Conservation (phyloP, 2,329 filamentous ascomycete species). For the Fusarium lyarnte region DNA sequence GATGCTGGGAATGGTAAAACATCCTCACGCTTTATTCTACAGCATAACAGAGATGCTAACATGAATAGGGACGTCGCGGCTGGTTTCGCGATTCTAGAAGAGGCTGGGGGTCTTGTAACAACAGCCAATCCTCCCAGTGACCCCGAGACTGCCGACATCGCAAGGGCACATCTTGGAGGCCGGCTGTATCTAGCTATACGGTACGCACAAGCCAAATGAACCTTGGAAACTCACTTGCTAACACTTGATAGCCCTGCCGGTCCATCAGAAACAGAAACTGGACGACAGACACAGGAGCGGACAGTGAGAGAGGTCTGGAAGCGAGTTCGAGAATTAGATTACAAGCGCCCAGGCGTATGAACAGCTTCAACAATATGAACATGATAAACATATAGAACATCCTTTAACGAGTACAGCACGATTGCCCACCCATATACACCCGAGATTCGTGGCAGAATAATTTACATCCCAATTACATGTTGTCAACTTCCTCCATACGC, state of each 20-base stretch:
- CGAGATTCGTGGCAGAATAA: background rate
- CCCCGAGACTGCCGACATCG: conserved; percentile 63
- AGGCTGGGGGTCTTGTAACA: conserved; percentile 79
- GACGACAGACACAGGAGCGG: conserved; percentile 73
- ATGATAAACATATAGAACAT: background rate
- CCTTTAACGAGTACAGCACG: too few relatives aligned
- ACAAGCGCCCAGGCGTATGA: conserved; percentile 66
- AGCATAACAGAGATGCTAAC: background rate
- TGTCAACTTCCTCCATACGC: conserved; percentile 74
- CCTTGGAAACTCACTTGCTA: background rate
- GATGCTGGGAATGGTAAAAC: conserved; percentile 78
- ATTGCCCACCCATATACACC: background rate
- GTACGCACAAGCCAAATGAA: conserved; percentile 46
- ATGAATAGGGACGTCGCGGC: conserved; percentile 75
- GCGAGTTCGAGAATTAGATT: conserved; percentile 72
- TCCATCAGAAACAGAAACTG: conserved; percentile 68
- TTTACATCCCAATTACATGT: conserved; percentile 10
- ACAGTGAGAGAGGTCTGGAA: conserved; percentile 78
- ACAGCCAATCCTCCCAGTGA: conserved; percentile 76
- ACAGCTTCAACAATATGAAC: background rate
- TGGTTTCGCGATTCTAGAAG: conserved; percentile 75
- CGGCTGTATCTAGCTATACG: conserved; percentile 76
- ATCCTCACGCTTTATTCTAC: too few relatives aligned
- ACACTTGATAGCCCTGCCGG: conserved; percentile 66
- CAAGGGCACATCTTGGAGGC: conserved; percentile 70